phyloP scores from a whole-genome alignment of 2,329 filamentous ascomycete genomes.

The Graphiopsis chlorocephala region DNA sequence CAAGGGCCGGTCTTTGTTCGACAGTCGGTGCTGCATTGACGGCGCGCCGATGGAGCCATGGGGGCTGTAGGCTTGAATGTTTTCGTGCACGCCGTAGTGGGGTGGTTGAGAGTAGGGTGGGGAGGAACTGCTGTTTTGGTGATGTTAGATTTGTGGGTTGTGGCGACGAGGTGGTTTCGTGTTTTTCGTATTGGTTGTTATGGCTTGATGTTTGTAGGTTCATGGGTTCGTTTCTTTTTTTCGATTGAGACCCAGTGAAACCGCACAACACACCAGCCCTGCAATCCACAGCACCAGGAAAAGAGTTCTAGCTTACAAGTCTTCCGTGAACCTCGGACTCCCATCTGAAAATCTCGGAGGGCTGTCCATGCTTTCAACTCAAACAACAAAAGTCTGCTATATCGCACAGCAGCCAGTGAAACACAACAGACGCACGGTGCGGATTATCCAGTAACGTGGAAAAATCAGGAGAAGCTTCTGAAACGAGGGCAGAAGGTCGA shows the following conservation, averaged over 20 bases:
- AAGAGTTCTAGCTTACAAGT: constrained; percentile 22
- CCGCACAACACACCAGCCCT: neutral
- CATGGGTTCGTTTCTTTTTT: neutral
- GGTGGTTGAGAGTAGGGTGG: constrained; percentile 28
- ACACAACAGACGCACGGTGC: neutral
- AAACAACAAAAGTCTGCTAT: neutral
- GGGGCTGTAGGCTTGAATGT: constrained; percentile 20
- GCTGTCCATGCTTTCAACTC: constrained; percentile 15
- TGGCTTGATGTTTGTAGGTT: neutral
- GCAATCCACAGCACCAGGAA: neutral
- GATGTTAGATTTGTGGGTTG: neutral
- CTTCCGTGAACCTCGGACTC: constrained; percentile 27
- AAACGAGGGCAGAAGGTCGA: neutral
- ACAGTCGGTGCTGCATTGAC: constrained; percentile 19
- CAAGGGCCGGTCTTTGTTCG: constrained; percentile 24
- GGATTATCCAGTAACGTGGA: neutral
- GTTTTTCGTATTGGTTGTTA: neutral
- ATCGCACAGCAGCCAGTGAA: neutral
- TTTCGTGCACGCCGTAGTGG: constrained; percentile 19
- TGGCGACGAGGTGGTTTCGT: neutral
- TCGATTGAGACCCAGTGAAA: neutral
- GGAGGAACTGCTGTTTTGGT: constrained; percentile 21
- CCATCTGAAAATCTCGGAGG: constrained; percentile 24
- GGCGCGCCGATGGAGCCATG: constrained; percentile 17
- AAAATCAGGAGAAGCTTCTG: neutral